A percentile compares a stretch with the other conserved stretches of the same genome.
Conservation (phyloP, 768 basidiomycete species). For the Termitomyces sp. region DNA sequence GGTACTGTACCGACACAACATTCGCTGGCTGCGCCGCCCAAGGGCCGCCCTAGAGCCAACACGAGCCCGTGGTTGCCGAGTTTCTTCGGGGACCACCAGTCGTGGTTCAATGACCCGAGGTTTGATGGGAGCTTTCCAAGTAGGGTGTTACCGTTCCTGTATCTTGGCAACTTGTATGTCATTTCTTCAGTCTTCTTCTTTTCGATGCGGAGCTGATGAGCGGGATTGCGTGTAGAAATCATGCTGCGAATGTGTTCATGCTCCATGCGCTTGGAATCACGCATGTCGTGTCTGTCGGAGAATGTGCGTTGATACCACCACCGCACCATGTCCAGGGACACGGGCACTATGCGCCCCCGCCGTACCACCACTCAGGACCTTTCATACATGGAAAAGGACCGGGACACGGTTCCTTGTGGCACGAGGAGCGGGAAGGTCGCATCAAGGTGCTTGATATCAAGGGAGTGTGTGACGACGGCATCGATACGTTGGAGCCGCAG, state of each 20-base stretch:
- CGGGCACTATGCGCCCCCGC: slow-evolving; percentile 9
- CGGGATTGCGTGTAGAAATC: slow-evolving; percentile 53
- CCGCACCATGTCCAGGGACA: slow-evolving; percentile 34
- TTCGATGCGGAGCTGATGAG: neutral
- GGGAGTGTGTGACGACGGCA: slow-evolving; percentile 93
- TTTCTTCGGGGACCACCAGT: slow-evolving; percentile 66
- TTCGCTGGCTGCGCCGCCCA: slow-evolving; percentile 9
- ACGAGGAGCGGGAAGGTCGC: slow-evolving; percentile 82
- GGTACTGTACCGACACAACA: slow-evolving; percentile 5
- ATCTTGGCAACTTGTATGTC: slow-evolving; percentile 90
- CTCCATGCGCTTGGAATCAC: slow-evolving; percentile 93
- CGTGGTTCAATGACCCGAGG: slow-evolving; percentile 92
- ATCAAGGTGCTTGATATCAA: slow-evolving; percentile 91
- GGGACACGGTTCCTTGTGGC: slow-evolving; percentile 75
- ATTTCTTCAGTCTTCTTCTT: slow-evolving; percentile 7
- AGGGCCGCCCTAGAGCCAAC: slow-evolving; percentile 61
- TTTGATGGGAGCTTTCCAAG: slow-evolving; percentile 98
- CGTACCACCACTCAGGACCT: slow-evolving; percentile 24
- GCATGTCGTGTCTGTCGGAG: slow-evolving; percentile 95
- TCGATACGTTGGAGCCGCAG: slow-evolving; percentile 88
- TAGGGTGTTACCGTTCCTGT: slow-evolving; percentile 87
- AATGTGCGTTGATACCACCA: slow-evolving; percentile 86
- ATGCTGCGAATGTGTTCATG: slow-evolving; percentile 94
- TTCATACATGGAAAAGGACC: slow-evolving; percentile 40
- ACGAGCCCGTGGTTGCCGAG: slow-evolving; percentile 64